Percentiles rank a stretch among this genome's conserved stretches.
Evolutionary conservation across 1,284 basidiomycete genomes (phyloP).

Genomic region (Fomitopsis palustris): DNA sequence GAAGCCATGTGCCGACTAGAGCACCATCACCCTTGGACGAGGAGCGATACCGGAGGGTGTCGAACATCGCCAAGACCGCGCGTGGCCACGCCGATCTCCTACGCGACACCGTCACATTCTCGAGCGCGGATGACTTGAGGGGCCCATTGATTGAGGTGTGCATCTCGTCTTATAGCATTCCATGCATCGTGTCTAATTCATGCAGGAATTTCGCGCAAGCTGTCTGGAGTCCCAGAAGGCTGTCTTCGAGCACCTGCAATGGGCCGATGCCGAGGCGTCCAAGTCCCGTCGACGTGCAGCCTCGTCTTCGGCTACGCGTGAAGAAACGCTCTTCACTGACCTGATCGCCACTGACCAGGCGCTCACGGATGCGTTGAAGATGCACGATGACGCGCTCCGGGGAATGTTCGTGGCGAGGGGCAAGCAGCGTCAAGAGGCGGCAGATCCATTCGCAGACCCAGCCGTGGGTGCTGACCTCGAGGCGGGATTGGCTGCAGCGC

Average conservation of each 20-base stretch:
- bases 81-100: constrained; percentile 67
- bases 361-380: constrained; percentile 39
- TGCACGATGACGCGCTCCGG: constrained; percentile 55
- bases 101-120: constrained; percentile 58
- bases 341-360: constrained; percentile 61
- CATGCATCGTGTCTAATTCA: neutral
- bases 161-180: neutral
- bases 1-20: neutral
- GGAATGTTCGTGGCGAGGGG: neutral
- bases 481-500: constrained; percentile 71
- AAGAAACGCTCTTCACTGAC: constrained; percentile 58
- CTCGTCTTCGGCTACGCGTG: constrained; percentile 32
- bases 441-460: neutral
- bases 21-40: constrained; percentile 41
- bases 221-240: constrained; percentile 68
- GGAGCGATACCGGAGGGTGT: constrained; percentile 71
- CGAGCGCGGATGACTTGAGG: constrained; percentile 61
- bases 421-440: neutral
- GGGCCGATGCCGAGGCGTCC: constrained; percentile 71
- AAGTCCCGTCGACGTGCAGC: constrained; percentile 31
- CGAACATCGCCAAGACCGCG: constrained; percentile 73
- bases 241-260: constrained; percentile 69
- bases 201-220: constrained; percentile 66
- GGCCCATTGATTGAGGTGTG: constrained; percentile 53
- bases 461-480: constrained; percentile 56